phyloP scores from a whole-genome alignment of 1,284 basidiomycete genomes.

The Cystobasidium slooffiae region DNA sequence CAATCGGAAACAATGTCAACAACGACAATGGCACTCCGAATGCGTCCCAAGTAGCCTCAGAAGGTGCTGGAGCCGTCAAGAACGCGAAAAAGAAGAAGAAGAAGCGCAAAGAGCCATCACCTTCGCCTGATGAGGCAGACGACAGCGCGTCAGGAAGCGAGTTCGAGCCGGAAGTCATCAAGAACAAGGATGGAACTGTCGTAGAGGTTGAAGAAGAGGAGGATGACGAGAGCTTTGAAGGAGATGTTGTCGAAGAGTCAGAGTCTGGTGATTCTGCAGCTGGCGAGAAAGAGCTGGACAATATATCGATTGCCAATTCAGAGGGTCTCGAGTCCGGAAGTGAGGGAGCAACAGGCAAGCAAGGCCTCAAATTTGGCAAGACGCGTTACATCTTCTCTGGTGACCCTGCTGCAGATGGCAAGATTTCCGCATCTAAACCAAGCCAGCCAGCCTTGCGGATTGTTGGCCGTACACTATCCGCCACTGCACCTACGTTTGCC shows the following conservation, averaged over 20 bases:
- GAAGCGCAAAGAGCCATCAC: conserved; percentile 19
- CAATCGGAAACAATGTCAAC: no score
- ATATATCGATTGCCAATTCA: conserved; percentile 40
- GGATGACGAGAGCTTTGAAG: conserved; percentile 22
- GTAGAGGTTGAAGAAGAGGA: conserved; percentile 14
- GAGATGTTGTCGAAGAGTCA: conserved; percentile 17
- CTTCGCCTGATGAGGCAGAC: conserved; percentile 15
- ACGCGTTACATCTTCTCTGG: conserved; percentile 1
- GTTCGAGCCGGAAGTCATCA: conserved; percentile 37
- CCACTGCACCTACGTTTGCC: conserved; percentile 1
- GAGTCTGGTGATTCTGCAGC: conserved; percentile 36
- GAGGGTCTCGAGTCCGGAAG: conserved; percentile 12
- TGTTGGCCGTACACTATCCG: conserved; percentile 3
- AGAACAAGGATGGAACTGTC: conserved; percentile 35
- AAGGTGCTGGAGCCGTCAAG: neutral
- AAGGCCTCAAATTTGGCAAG: conserved; percentile 27
- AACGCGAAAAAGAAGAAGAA: conserved; percentile 3
- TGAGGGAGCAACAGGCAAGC: neutral
- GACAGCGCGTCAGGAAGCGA: conserved; percentile 39
- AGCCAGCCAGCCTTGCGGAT: conserved; percentile 24
- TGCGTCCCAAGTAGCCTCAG: neutral
- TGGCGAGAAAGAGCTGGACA: conserved; percentile 38
- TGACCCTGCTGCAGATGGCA: conserved; percentile 5
- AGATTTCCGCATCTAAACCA: neutral
- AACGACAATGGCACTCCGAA: neutral